phyloP scores from a whole-genome alignment of 2,329 filamentous ascomycete genomes.

The Tolypocladium capitatum region DNA sequence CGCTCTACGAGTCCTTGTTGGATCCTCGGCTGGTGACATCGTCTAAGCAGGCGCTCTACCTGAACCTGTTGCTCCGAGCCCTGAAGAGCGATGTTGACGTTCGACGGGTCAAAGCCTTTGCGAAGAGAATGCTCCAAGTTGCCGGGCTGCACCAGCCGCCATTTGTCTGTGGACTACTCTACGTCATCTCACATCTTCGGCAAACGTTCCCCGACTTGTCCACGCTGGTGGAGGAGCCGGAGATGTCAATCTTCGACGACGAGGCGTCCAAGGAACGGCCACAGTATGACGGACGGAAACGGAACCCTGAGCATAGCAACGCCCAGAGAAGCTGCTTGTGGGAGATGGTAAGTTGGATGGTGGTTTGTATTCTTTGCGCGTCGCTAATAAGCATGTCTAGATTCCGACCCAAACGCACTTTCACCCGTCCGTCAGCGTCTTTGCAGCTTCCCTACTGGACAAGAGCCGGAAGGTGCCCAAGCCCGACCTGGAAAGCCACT shows the following conservation, averaged over 20 bases:
- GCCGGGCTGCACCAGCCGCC: constrained; percentile 80
- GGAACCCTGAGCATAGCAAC: constrained; percentile 82
- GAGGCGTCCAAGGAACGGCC: constrained; percentile 36
- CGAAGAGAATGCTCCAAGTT: constrained; percentile 83
- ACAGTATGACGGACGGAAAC: constrained; percentile 75
- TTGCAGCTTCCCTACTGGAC: constrained; percentile 58
- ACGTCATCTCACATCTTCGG: constrained; percentile 72
- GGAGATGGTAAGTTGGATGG: constrained; percentile 54
- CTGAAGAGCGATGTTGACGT: constrained; percentile 84
- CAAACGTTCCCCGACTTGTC: constrained; percentile 67
- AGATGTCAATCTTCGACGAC: constrained; percentile 52
- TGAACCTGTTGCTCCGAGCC: constrained; percentile 81
- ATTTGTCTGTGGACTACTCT: constrained; percentile 87
- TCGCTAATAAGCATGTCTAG: constrained; percentile 9
- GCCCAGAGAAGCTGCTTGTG: constrained; percentile 89
- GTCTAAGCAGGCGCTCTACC: constrained; percentile 89
- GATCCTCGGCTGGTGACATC: constrained; percentile 80
- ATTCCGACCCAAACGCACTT: constrained; percentile 50
- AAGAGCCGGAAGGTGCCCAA: constrained; percentile 66
- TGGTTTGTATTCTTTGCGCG: neutral
- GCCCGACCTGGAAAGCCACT: constrained; percentile 80
- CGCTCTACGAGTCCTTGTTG: constrained; percentile 85
- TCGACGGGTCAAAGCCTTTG: constrained; percentile 87
- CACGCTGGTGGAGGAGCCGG: constrained; percentile 65
- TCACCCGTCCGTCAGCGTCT: constrained; percentile 83